Evolutionary conservation across 805 yeast genomes (phyloP).

Genomic region (Starmerella kuoi): DNA sequence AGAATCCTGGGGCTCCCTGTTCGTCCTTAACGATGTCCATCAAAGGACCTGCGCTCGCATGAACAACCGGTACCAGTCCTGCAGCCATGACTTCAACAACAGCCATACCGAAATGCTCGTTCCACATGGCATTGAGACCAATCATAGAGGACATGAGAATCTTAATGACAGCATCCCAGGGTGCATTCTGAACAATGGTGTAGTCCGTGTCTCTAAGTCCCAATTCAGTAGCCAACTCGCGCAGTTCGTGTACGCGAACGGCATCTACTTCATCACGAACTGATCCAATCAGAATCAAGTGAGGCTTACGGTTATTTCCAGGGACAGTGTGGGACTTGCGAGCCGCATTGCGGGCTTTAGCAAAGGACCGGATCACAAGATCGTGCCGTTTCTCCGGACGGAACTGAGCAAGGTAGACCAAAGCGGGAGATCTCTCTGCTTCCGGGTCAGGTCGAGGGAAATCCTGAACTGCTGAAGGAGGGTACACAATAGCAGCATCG

Average conservation of each 20-base stretch:
- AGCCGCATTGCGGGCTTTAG: slow-evolving; percentile 32
- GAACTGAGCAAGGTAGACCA: slow-evolving; percentile 73
- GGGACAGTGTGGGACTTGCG: slow-evolving; percentile 13
- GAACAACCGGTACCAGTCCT: slow-evolving; percentile 79
- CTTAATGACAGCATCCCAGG: slow-evolving; percentile 48
- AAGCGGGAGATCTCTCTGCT: slow-evolving; percentile 19
- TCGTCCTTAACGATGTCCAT: slow-evolving; percentile 61
- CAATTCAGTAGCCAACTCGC: slow-evolving; percentile 33
- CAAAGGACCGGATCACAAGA: slow-evolving; percentile 53
- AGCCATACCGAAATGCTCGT: slow-evolving; percentile 96
- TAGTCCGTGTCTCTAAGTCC: slow-evolving; percentile 34
- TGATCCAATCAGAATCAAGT: slow-evolving; percentile 68
- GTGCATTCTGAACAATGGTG: slow-evolving; percentile 59
- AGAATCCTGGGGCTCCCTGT: slow-evolving; percentile 55
- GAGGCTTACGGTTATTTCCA: slow-evolving; percentile 33
- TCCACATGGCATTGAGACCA: slow-evolving; percentile 98
- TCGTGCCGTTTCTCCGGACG: slow-evolving; percentile 89
- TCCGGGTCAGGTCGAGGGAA: slow-evolving; percentile 27
- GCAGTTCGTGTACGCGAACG: slow-evolving; percentile 41
- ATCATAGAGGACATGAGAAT: slow-evolving; percentile 46
- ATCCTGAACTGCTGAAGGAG: slow-evolving; percentile 75
- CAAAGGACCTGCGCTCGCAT: slow-evolving; percentile 91
- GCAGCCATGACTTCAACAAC: slow-evolving; percentile 83
- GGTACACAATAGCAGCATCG: slow-evolving; percentile 47
- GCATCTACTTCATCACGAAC: slow-evolving; percentile 62